These are phyloP conservation scores for Primulina tabacum DNA, from an alignment of 257 asterid genomes.

Conservation along the genomic window DNA sequence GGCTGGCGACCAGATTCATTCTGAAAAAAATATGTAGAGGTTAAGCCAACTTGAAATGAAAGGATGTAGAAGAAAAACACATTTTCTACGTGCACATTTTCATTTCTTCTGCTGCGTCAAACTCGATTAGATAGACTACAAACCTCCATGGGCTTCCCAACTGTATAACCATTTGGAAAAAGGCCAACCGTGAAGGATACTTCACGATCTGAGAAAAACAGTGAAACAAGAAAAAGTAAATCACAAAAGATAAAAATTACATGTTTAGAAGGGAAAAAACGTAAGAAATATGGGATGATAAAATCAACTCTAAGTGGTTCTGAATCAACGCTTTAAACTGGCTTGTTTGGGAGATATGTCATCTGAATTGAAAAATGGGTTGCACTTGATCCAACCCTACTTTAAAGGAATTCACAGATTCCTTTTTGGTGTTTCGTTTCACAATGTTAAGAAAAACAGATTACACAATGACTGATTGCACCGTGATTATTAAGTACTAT, in stretches of 20 bases:
- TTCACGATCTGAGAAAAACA: slow-evolving; percentile 52
- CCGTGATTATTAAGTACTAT: background rate
- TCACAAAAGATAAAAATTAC: background rate
- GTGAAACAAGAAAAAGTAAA: slow-evolving; percentile 12
- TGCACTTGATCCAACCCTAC: no score
- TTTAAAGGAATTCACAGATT: background rate
- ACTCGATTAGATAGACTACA: slow-evolving; percentile 25
- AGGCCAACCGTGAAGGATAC: slow-evolving; percentile 77
- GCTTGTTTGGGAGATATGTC: background rate
- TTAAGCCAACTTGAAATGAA: slow-evolving; percentile 14
- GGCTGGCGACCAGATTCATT: slow-evolving; percentile 48
- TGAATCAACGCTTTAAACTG: background rate
- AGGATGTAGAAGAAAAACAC: slow-evolving; percentile 6
- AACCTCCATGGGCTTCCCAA: slow-evolving; percentile 77
- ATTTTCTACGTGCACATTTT: slow-evolving; percentile 9
- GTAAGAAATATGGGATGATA: background rate
- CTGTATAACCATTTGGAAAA: slow-evolving; percentile 78
- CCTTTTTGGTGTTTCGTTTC: background rate
- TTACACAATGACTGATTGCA: background rate
- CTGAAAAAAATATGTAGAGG: slow-evolving; percentile 40
- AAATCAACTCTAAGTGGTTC: background rate
- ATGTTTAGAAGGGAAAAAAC: slow-evolving; percentile 1
- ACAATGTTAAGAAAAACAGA: background rate
- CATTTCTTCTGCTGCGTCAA: slow-evolving; percentile 6
- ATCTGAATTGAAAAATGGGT: background rate